Evolutionary conservation across 257 asterid species (phyloP).

Genomic region (Jasminum sambac): DNA sequence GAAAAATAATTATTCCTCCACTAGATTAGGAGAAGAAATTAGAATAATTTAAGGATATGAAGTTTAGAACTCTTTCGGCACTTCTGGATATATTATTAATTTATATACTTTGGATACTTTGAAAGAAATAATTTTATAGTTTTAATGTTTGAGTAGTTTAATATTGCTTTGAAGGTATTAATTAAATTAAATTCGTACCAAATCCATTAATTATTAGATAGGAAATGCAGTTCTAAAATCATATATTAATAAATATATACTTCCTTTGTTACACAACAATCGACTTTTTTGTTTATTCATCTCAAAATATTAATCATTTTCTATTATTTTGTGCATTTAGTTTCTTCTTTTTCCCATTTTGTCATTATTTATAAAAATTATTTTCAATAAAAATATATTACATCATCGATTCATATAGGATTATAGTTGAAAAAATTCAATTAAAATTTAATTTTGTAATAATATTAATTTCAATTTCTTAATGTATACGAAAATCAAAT

Average conservation of each 20-base stretch:
- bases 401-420: no score
- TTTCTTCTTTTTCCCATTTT: no score
- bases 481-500: no score
- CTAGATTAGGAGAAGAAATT: neutral
- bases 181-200: no score
- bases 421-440: no score
- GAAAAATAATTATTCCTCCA: neutral
- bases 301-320: no score
- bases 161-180: neutral
- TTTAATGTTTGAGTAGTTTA: neutral
- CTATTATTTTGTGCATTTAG: no score
- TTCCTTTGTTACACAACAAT: neutral
- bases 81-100: neutral
- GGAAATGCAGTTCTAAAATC: neutral
- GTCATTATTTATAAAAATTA: no score
- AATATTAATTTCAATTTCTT: no score
- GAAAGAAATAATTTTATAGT: neutral
- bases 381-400: no score
- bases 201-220: neutral
- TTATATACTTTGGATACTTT: slow-evolving; percentile 15
- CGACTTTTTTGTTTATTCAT: no score
- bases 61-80: neutral
- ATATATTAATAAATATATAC: neutral
- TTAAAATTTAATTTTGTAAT: no score
- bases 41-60: neutral